Evolutionary conservation across 73 alveolate species (phyloP).

Genomic region (Tetrahymena thermophila): DNA sequence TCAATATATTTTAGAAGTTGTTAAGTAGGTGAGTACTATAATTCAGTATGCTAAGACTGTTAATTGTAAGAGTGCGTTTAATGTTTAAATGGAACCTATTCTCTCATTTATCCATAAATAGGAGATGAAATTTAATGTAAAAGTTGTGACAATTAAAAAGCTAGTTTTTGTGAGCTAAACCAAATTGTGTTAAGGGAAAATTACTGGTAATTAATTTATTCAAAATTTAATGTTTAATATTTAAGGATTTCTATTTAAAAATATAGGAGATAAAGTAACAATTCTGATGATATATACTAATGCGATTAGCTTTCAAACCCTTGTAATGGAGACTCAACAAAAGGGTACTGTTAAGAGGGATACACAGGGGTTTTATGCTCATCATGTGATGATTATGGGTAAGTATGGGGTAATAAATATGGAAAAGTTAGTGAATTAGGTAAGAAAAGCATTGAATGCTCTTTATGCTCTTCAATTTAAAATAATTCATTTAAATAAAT

Average conservation of each 20-base stretch:
- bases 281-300: background rate
- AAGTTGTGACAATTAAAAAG: background rate
- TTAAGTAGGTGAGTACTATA: background rate
- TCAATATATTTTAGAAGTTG: background rate
- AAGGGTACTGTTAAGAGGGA: background rate
- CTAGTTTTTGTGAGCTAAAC: too few species aligned
- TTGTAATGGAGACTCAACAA: background rate
- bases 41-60: background rate
- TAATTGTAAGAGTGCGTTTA: background rate
- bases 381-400: too few species aligned
- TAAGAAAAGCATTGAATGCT: background rate
- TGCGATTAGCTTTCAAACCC: background rate
- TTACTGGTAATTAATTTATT: background rate
- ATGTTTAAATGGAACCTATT: too few species aligned
- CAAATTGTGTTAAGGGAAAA: background rate
- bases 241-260: background rate
- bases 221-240: background rate
- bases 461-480: too few species aligned
- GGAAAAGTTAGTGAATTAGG: background rate
- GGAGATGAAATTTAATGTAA: background rate
- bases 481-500: too few species aligned
- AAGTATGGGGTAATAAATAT: background rate
- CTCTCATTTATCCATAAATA: background rate
- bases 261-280: background rate
- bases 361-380: background rate